Base-by-base conservation (phyloP, 108 stramenopile genomes). In the Aurantiochytrium sp. region DNA sequence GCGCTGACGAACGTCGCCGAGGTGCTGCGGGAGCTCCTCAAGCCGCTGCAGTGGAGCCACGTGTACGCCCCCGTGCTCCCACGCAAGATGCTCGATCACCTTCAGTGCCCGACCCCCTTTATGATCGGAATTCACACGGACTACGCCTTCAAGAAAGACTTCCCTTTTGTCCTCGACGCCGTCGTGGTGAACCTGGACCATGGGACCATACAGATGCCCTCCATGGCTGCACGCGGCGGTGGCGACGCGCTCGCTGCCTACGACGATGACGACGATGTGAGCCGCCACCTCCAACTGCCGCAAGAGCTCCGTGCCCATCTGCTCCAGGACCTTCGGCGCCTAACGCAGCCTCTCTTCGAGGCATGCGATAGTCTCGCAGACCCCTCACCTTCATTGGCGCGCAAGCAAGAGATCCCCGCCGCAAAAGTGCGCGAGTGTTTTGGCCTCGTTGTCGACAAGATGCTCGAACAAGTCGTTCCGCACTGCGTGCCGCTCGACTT, bases 21-120 rank as follows among this genome's bases (percentile, higher is more conserved):
- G 37, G 86, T 68, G 4, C 42, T 89, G 45, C 50, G 30, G 21
- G 55, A 81, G 50, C 68, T 89, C n/a, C 45, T 86, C 5, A 3
- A 30, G 34, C 88, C 88, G 6, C 37, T 89, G 2, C 42, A 55
- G 15, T 86, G 85, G 88, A 27, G 85, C 52, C 85, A 86, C 31
- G 88, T 55, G 24, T 89, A 86, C 27, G 86, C 85, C 3, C 88
- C 88, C 17, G 55, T 89, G 41, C 55, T 89, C 21, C 88, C 88
- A 19, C 86, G 54, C 34, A 50, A 37, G 22, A 42, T 89, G 31
- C 86, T 89, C 22, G 85, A 89, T n/a, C 54, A 41, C 12, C 52
- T 89, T 4, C 24, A 86, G 36, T 55, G 55, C 21, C 86, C 86
- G 2, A 32, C 54, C 55, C 55, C 86, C 37, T 87, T 65, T 37